A percentile compares a stretch with the other conserved stretches of the same genome.
phyloP scores from a whole-genome alignment of 495 filamentous ascomycete species.

The Umbilicaria muhlenbergii region DNA sequence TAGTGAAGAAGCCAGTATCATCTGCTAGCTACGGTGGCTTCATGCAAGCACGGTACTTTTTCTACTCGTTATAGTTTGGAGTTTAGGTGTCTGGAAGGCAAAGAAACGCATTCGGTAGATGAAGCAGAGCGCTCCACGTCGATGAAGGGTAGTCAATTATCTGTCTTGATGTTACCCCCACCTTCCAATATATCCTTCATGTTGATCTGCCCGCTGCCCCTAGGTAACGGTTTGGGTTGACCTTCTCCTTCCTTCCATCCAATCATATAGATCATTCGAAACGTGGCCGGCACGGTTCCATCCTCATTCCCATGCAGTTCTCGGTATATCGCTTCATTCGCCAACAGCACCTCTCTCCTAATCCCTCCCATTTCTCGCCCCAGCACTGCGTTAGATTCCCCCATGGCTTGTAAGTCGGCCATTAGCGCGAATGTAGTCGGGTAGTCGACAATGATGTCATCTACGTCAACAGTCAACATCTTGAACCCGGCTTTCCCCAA shows the following conservation, averaged over 20 bases:
- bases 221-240: slow-evolving; percentile 60
- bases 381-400: slow-evolving; percentile 74
- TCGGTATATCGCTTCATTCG: slow-evolving; percentile 78
- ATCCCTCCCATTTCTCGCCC: slow-evolving; percentile 64
- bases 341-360: slow-evolving; percentile 68
- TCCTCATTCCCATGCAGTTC: slow-evolving; percentile 64
- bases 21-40: too few relatives aligned
- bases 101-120: too few relatives aligned
- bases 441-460: slow-evolving; percentile 92
- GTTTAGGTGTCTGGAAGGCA: too few relatives aligned
- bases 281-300: slow-evolving; percentile 72
- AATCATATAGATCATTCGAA: slow-evolving; percentile 90
- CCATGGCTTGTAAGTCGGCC: slow-evolving; percentile 88
- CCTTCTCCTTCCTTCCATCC: slow-evolving; percentile 82
- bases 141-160: too few relatives aligned
- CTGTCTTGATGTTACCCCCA: slow-evolving; percentile 15
- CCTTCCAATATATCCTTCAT: slow-evolving; percentile 69
- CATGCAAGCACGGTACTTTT: too few relatives aligned
- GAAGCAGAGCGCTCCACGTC: too few relatives aligned
- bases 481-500: slow-evolving; percentile 80
- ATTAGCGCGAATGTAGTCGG: slow-evolving; percentile 87
- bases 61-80: too few relatives aligned
- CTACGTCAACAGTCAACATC: slow-evolving; percentile 91
- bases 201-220: slow-evolving; percentile 71
- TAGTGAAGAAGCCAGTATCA: too few relatives aligned